A percentile compares a stretch with the other conserved stretches of the same genome.
Conservation (phyloP, 768 basidiomycete species). For the Crepidotus variabilis region DNA sequence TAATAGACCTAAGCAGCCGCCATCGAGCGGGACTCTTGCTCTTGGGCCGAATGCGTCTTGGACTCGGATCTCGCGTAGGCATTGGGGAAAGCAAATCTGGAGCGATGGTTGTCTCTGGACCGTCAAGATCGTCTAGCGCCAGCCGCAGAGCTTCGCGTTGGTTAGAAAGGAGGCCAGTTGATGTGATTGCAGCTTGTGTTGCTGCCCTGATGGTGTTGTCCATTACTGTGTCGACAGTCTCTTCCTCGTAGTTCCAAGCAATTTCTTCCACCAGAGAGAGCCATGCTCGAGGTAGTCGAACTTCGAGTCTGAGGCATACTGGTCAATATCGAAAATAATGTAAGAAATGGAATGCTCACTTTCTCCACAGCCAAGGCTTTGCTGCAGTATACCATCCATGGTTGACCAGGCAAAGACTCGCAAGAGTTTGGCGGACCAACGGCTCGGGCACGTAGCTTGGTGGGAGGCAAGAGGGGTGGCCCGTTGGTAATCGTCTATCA, state of each 20-base stretch:
- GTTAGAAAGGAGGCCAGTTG: constrained; percentile 31
- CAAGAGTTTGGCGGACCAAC: constrained; percentile 58
- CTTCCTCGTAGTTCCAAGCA: constrained; percentile 66
- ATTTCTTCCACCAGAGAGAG: constrained; percentile 78
- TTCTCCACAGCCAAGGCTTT: constrained; percentile 86
- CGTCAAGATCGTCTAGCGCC: constrained; percentile 53
- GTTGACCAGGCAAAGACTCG: constrained; percentile 72
- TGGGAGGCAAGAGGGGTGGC: constrained; percentile 72
- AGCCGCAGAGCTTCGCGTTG: constrained; percentile 46
- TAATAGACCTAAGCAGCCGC: constrained; percentile 78
- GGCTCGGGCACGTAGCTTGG: constrained; percentile 68
- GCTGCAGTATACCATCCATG: constrained; percentile 77
- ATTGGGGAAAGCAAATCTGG: constrained; percentile 75
- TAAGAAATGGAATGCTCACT: constrained; percentile 29
- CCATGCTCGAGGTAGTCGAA: constrained; percentile 82
- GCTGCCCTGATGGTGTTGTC: constrained; percentile 66
- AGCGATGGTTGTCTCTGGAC: constrained; percentile 69
- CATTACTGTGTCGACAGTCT: constrained; percentile 61
- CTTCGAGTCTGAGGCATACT: constrained; percentile 48
- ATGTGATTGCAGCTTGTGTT: constrained; percentile 56
- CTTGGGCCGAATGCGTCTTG: constrained; percentile 67
- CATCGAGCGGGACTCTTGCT: constrained; percentile 82
- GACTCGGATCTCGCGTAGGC: constrained; percentile 81
- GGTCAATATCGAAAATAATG: not conserved
- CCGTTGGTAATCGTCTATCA: constrained; percentile 47